Percentiles rank a stretch among this genome's conserved stretches.
Conservation (phyloP, 495 filamentous ascomycete species). For the Aspergillus affinis region DNA sequence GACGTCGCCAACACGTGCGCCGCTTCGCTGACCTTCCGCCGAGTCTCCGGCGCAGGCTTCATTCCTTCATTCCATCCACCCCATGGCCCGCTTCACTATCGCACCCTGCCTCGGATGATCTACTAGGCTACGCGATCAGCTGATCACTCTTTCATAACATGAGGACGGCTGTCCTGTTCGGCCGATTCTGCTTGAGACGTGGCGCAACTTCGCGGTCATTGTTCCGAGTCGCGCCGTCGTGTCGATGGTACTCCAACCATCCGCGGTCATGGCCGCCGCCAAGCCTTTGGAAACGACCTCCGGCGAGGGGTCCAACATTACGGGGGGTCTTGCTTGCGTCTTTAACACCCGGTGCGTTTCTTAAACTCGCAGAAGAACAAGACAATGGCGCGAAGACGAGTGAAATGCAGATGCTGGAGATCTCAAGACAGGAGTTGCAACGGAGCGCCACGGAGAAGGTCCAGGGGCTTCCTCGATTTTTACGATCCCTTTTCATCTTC, state of each 20-base stretch:
- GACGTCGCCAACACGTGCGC: constrained; percentile 12
- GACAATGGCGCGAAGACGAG: constrained; percentile 66
- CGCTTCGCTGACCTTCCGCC: neutral
- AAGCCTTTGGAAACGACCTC: constrained; percentile 26
- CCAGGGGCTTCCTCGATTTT: constrained; percentile 51
- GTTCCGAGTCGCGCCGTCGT: constrained; percentile 17
- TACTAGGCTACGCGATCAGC: neutral
- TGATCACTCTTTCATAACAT: constrained; percentile 39
- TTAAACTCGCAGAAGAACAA: constrained; percentile 67
- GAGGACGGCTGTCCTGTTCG: constrained; percentile 53
- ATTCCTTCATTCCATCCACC: neutral
- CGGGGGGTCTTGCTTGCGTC: constrained; percentile 49
- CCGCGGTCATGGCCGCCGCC: constrained; percentile 30
- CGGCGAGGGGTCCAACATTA: constrained; percentile 25
- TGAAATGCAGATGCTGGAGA: constrained; percentile 83
- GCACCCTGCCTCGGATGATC: constrained; percentile 11
- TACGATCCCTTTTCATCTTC: constrained; percentile 57
- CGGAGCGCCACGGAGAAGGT: constrained; percentile 62
- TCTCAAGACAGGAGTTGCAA: constrained; percentile 71
- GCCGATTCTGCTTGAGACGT: constrained; percentile 54
- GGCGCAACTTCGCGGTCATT: constrained; percentile 27
- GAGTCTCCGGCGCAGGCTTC: neutral
- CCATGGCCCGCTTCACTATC: neutral
- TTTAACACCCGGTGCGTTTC: constrained; percentile 67
- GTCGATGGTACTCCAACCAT: constrained; percentile 18